phyloP scores from a whole-genome alignment of 805 yeast species.

The Candida endomychidarum region DNA sequence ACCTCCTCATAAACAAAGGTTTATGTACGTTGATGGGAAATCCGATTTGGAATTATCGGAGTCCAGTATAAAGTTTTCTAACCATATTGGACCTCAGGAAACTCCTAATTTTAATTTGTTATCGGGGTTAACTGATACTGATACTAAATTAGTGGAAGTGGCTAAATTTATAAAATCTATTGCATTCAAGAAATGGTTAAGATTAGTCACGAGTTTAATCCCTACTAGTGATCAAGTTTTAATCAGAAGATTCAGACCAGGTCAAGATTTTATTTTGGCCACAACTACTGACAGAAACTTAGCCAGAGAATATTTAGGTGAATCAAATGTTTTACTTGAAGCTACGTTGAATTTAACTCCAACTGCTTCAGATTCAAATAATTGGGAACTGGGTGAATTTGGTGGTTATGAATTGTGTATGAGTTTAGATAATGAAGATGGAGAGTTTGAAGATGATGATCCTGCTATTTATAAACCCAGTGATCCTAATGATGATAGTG shows the following conservation, averaged over 20 bases:
- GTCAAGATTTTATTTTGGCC: constrained; percentile 89
- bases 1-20: constrained; percentile 93
- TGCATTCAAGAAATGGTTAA: constrained; percentile 70
- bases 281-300: constrained; percentile 52
- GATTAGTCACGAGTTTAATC: constrained; percentile 56
- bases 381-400: constrained; percentile 85
- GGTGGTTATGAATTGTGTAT: constrained; percentile 96
- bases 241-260: constrained; percentile 90
- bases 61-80: constrained; percentile 27
- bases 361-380: constrained; percentile 46
- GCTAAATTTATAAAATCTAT: constrained; percentile 58
- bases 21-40: constrained; percentile 74
- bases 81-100: constrained; percentile 48
- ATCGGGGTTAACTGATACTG: constrained; percentile 22
- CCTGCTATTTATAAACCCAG: constrained; percentile 75
- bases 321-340: constrained; percentile 56
- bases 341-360: constrained; percentile 85
- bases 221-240: constrained; percentile 67
- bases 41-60: constrained; percentile 33
- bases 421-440: constrained; percentile 53
- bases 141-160: constrained; percentile 49
- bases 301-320: constrained; percentile 35
- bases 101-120: constrained; percentile 53
- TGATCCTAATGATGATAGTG: constrained; percentile 66
- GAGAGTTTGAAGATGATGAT: constrained; percentile 56